Conservation (phyloP, 129 eudicot genomes). For the Helichrysum umbraculigerum region DNA sequence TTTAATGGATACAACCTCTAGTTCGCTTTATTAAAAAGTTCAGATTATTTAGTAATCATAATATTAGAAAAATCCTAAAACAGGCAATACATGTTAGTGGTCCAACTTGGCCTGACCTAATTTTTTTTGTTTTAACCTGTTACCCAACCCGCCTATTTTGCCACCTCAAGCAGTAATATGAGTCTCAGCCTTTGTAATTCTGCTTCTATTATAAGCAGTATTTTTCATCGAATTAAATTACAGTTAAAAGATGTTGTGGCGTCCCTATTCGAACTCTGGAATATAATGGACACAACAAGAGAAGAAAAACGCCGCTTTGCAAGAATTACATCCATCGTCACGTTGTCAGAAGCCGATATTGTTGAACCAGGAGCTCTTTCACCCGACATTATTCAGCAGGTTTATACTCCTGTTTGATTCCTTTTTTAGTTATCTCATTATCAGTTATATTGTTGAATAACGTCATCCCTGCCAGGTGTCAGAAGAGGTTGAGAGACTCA, state of each 20-base stretch:
- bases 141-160: not conserved
- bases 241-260: conserved; percentile 67
- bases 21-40: not conserved
- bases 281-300: conserved; percentile 60
- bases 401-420: conserved; percentile 20
- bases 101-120: not conserved
- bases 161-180: not conserved
- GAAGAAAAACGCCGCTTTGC: conserved; percentile 57
- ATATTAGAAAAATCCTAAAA: not conserved
- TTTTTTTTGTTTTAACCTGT: not conserved
- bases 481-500: conserved; percentile 80
- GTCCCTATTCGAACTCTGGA: conserved; percentile 71
- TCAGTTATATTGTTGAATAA: not conserved
- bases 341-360: conserved; percentile 49
- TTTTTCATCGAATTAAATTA: conserved; percentile 16
- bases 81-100: not conserved
- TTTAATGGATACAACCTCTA: not conserved
- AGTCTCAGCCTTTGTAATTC: not conserved
- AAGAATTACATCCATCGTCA: conserved; percentile 41
- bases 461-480: conserved; percentile 45
- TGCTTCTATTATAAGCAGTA: conserved; percentile 1
- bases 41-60: not conserved
- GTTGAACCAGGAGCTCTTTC: conserved; percentile 65
- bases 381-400: conserved; percentile 60
- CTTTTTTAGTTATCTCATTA: not conserved